Evolutionary conservation across 2,329 filamentous ascomycete species (phyloP).

Genomic region (Fulvia fulva): DNA sequence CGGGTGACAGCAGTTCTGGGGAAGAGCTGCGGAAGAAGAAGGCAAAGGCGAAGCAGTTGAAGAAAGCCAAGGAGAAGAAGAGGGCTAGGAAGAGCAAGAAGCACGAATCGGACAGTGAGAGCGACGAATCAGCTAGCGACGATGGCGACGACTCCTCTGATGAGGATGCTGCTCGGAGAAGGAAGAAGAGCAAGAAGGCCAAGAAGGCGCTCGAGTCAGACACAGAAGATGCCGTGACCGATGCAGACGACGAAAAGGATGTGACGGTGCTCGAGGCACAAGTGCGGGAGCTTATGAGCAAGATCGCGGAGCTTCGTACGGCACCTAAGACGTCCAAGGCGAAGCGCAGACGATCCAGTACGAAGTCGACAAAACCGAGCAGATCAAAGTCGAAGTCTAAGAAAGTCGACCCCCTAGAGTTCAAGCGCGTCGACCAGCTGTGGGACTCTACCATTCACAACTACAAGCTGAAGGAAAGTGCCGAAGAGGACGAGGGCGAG

Average conservation of each 20-base stretch:
- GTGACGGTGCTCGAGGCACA: conserved; percentile 16
- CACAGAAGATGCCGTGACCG: conserved; percentile 16
- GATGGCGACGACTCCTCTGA: conserved; percentile 18
- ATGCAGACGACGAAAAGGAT: conserved; percentile 14
- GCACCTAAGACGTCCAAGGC: conserved; percentile 14
- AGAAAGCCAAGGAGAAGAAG: conserved; percentile 20
- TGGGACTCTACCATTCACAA: conserved; percentile 58
- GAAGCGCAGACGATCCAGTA: conserved; percentile 20
- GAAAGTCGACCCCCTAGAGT: conserved; percentile 51
- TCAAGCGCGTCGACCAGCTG: conserved; percentile 63
- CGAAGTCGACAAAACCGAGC: conserved; percentile 16
- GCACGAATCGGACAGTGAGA: conserved; percentile 12
- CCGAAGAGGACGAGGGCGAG: conserved; percentile 60
- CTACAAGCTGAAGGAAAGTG: conserved; percentile 65
- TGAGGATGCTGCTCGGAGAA: conserved; percentile 20
- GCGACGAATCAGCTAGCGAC: conserved; percentile 18
- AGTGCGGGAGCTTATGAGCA: conserved; percentile 18
- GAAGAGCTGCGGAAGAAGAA: conserved; percentile 23
- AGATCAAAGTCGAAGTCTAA: conserved; percentile 19
- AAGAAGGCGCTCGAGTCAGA: conserved; percentile 15
- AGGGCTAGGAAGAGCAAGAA: conserved; percentile 26
- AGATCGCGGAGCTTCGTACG: conserved; percentile 17
- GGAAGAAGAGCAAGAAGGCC: conserved; percentile 22
- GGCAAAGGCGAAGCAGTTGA: conserved; percentile 21
- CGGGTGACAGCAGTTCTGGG: conserved; percentile 24